Conservation (phyloP, 2,329 filamentous ascomycete genomes). For the Colletotrichum cuscutae region DNA sequence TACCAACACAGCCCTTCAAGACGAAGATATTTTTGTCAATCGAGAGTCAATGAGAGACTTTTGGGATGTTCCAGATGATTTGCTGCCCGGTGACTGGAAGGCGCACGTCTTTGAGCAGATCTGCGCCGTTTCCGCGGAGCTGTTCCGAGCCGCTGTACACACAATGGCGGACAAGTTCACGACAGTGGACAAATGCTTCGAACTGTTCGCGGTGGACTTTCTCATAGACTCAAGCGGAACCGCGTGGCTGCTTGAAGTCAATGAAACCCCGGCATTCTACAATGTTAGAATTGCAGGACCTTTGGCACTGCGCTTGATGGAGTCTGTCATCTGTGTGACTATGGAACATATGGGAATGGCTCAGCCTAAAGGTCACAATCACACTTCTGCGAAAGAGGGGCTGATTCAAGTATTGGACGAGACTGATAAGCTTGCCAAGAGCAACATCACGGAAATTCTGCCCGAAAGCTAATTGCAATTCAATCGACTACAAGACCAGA, state of each 20-base stretch:
- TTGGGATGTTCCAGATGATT: conserved; percentile 42
- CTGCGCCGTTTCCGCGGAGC: conserved; percentile 45
- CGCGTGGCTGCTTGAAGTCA: conserved; percentile 50
- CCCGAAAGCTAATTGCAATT: conserved; percentile 32
- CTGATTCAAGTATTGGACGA: conserved; percentile 43
- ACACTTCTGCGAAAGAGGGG: conserved; percentile 33
- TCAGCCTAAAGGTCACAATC: conserved; percentile 25
- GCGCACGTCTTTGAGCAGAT: conserved; percentile 45
- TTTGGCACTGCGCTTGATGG: conserved; percentile 47
- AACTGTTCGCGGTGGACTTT: conserved; percentile 50
- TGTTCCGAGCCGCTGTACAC: conserved; percentile 47
- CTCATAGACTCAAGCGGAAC: conserved; percentile 44
- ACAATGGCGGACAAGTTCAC: conserved; percentile 53
- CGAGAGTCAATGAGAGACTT: conserved; percentile 49
- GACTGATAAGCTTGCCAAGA: conserved; percentile 41
- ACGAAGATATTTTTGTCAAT: conserved; percentile 45
- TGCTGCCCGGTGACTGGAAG: conserved; percentile 47
- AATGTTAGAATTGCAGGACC: conserved; percentile 45
- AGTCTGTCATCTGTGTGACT: conserved; percentile 45
- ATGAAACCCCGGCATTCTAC: conserved; percentile 52
- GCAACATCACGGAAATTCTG: conserved; percentile 42
- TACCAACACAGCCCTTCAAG: conserved; percentile 51
- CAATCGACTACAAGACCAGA: too few relatives aligned
- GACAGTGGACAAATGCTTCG: conserved; percentile 48
- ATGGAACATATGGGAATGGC: conserved; percentile 47